Percentiles rank a stretch among this genome's conserved stretches.
Evolutionary conservation across 2,329 filamentous ascomycete species (phyloP).

Genomic region (Fusarium dlaminii): DNA sequence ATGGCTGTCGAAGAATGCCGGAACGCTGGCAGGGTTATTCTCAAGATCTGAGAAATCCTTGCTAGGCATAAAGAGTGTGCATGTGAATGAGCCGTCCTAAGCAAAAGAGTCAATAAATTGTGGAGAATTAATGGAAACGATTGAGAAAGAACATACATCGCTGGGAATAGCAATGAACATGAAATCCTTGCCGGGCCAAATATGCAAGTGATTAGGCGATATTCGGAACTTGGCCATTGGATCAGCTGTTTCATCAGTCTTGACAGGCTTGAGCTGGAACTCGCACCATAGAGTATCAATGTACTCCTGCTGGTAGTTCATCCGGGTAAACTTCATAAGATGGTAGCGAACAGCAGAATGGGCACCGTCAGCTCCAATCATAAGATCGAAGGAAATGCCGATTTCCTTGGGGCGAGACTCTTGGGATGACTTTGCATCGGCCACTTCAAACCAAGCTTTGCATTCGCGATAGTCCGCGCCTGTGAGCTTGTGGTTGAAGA

Average conservation of each 20-base stretch:
- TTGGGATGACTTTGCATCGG: constrained; percentile 47
- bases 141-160: constrained; percentile 54
- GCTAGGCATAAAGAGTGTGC: constrained; percentile 88
- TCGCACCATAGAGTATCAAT: constrained; percentile 98
- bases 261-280: constrained; percentile 76
- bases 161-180: constrained; percentile 99
- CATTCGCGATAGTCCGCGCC: constrained; percentile 84
- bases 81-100: constrained; percentile 90
- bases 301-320: constrained; percentile 94
- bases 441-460: constrained; percentile 86
- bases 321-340: constrained; percentile 92
- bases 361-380: constrained; percentile 94
- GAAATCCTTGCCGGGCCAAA: constrained; percentile 92
- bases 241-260: constrained; percentile 41
- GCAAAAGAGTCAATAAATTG: constrained; percentile 9
- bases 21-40: constrained; percentile 65
- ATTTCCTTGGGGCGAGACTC: constrained; percentile 72
- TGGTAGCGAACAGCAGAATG: constrained; percentile 92
- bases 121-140: background rate
- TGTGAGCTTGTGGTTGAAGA: constrained; percentile 93
- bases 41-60: constrained; percentile 75
- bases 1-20: constrained; percentile 79
- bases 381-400: constrained; percentile 86
- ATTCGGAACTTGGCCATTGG: constrained; percentile 72
- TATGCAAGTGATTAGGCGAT: constrained; percentile 93